These are phyloP conservation scores for Oxytropis ochrocephala DNA, from an alignment of 306 rosid genomes.

Conservation along the genomic window DNA sequence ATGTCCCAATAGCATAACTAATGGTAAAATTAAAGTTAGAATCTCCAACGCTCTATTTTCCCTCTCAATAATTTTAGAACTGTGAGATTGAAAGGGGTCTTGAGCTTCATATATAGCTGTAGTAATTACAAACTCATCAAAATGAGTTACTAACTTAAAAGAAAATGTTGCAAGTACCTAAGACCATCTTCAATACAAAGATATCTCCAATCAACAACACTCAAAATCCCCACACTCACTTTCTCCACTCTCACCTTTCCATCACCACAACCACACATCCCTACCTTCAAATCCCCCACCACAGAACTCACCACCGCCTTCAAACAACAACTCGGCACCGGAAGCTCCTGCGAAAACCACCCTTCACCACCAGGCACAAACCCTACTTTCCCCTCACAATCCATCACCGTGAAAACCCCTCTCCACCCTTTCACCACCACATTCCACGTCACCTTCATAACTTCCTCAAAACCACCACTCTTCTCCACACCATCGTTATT, in stretches of 20 bases:
- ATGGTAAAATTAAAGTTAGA: too few relatives aligned
- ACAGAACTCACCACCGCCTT: constrained; percentile 36
- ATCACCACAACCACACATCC: background rate
- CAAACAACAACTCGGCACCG: constrained; percentile 43
- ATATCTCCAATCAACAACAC: constrained; percentile 54
- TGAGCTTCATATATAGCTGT: background rate
- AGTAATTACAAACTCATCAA: background rate
- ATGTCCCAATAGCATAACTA: too few relatives aligned
- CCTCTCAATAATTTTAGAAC: too few relatives aligned
- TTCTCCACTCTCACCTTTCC: constrained; percentile 21
- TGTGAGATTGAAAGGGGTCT: too few relatives aligned
- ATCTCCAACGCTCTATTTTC: too few relatives aligned
- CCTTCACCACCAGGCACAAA: constrained; percentile 23
- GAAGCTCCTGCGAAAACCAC: constrained; percentile 62
- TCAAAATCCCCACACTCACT: constrained; percentile 52
- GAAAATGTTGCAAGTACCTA: constrained; percentile 59
- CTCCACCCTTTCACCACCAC: constrained; percentile 57
- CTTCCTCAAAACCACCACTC: constrained; percentile 14
- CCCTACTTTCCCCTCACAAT: constrained; percentile 35
- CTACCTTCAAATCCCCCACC: constrained; percentile 53
- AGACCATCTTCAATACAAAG: constrained; percentile 52
- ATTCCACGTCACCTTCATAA: constrained; percentile 53
- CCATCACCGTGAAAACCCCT: constrained; percentile 55
- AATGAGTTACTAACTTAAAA: background rate
- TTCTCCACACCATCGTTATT: background rate